A percentile compares a stretch with the other conserved stretches of the same genome.
These are phyloP conservation scores for Salvia rosmarinus DNA, from an alignment of 257 asterid genomes.

Conservation along the genomic window DNA sequence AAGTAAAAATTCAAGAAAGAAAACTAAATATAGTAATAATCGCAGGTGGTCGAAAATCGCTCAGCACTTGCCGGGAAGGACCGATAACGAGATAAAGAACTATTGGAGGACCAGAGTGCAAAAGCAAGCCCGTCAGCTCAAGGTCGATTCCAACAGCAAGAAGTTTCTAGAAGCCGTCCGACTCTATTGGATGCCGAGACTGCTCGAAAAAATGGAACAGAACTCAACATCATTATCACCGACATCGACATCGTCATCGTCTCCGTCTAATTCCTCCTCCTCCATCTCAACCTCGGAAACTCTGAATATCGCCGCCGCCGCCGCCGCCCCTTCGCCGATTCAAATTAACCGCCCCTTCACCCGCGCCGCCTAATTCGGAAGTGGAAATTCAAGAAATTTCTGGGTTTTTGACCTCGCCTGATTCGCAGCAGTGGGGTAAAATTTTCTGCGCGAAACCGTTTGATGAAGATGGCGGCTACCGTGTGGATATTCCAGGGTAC, in stretches of 20 bases:
- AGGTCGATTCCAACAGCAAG: constrained; percentile 75
- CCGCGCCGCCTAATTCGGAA: neutral
- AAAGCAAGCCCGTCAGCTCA: constrained; percentile 80
- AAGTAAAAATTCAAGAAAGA: no score
- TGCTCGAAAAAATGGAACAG: constrained; percentile 62
- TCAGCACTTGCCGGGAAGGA: constrained; percentile 74
- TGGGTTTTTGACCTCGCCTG: constrained; percentile 1
- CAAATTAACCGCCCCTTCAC: neutral
- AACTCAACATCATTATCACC: constrained; percentile 42
- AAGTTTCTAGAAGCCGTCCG: constrained; percentile 68
- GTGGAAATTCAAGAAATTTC: neutral
- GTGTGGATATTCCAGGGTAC: constrained; percentile 42
- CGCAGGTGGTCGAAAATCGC: constrained; percentile 88
- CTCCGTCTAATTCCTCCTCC: constrained; percentile 29
- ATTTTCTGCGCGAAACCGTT: constrained; percentile 24
- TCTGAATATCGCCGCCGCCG: constrained; percentile 22
- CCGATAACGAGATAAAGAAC: constrained; percentile 85
- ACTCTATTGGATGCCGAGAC: constrained; percentile 68
- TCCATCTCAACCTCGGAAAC: constrained; percentile 42
- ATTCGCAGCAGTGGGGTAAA: no score
- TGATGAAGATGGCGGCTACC: constrained; percentile 37
- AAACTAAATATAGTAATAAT: neutral
- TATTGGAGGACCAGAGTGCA: constrained; percentile 94
- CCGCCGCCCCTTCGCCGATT: neutral
- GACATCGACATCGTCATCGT: neutral